These are phyloP conservation scores for Triticum dicoccoides DNA, from an alignment of 176 grass and related monocot genomes.

Conservation along the genomic window DNA sequence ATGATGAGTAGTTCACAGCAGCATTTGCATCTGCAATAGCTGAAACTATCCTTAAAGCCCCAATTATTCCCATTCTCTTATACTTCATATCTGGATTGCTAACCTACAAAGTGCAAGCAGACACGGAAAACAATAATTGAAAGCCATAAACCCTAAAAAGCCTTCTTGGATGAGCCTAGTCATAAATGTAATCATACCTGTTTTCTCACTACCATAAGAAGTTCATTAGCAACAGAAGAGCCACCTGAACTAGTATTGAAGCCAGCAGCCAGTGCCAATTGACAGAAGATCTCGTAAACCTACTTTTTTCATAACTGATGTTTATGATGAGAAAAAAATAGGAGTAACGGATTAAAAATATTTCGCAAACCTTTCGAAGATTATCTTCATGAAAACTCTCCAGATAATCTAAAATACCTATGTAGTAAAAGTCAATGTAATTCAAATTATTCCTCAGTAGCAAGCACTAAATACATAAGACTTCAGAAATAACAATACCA, in stretches of 20 bases:
- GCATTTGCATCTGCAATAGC: constrained; percentile 55
- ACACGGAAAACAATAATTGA: neutral
- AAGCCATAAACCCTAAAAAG: constrained; percentile 3
- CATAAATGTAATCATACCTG: constrained; percentile 47
- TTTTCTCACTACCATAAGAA: constrained; percentile 95
- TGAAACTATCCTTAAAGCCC: constrained; percentile 79
- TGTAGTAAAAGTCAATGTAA: constrained; percentile 6
- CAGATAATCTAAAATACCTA: constrained; percentile 94
- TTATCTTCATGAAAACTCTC: constrained; percentile 80
- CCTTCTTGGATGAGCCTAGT: neutral
- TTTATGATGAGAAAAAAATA: neutral
- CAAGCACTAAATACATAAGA: constrained; percentile 11
- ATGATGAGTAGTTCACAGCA: constrained; percentile 47
- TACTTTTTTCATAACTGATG: constrained; percentile 9
- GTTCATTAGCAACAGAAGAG: constrained; percentile 77
- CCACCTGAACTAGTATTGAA: constrained; percentile 55
- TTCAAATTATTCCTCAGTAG: constrained; percentile 32
- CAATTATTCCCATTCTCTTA: constrained; percentile 95
- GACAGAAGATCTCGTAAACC: constrained; percentile 88
- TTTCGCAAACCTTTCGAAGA: constrained; percentile 71
- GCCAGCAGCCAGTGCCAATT: constrained; percentile 67
- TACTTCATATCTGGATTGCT: constrained; percentile 92
- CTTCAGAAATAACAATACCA: constrained; percentile 45
- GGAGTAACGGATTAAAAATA: constrained; percentile 25
- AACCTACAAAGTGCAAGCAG: constrained; percentile 46